Evolutionary conservation across 228 moss, liverwort and hornwort species (phyloP).

Genomic region (Sphagnum fallax): DNA sequence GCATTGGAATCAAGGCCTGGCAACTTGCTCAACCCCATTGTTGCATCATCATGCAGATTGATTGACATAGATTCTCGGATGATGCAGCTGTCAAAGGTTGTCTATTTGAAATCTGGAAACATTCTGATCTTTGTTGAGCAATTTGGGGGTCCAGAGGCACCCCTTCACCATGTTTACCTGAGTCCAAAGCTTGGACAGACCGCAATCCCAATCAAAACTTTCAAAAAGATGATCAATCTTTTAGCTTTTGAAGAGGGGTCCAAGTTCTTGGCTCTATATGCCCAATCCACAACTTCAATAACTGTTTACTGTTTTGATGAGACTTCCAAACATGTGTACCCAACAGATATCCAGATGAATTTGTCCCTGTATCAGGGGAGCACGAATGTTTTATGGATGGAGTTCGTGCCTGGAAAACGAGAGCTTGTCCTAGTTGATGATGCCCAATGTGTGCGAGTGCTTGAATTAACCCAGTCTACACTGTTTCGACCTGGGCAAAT

Average conservation of each 20-base stretch:
- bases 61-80: conserved; percentile 31
- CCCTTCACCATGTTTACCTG: conserved; percentile 13
- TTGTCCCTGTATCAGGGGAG: conserved; percentile 14
- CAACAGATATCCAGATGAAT: conserved; percentile 7
- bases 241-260: conserved; percentile 33
- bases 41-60: conserved; percentile 7
- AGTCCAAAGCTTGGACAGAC: conserved; percentile 15
- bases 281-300: conserved; percentile 2
- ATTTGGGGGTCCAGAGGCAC: neutral
- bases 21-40: conserved; percentile 1
- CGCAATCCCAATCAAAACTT: neutral
- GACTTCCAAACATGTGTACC: conserved; percentile 14
- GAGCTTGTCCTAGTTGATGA: conserved; percentile 42
- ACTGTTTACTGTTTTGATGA: conserved; percentile 25
- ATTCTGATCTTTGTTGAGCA: conserved; percentile 32
- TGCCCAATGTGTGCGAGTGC: conserved; percentile 12
- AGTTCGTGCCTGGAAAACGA: conserved; percentile 38
- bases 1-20: conserved; percentile 3
- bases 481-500: conserved; percentile 27
- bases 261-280: conserved; percentile 30
- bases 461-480: conserved; percentile 24
- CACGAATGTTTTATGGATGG: conserved; percentile 27
- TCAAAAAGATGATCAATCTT: conserved; percentile 9
- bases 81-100: conserved; percentile 11
- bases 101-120: conserved; percentile 27